These are phyloP conservation scores for Agaricales sp. DNA, from an alignment of 1,284 basidiomycete species.

Conservation along the genomic window DNA sequence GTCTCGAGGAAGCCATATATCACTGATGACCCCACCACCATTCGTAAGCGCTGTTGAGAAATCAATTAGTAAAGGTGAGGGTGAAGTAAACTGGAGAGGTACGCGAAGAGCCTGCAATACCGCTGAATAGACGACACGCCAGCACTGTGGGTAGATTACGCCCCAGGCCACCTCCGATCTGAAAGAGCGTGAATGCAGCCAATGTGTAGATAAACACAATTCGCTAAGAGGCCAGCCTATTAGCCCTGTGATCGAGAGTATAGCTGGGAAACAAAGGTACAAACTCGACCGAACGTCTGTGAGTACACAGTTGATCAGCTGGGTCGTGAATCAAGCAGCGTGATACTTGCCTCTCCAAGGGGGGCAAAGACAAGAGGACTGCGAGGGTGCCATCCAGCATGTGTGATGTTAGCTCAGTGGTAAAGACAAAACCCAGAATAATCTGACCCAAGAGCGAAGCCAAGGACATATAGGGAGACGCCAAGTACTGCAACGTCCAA, in stretches of 20 bases:
- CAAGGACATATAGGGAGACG: slow-evolving; percentile 50
- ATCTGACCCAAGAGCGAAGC: slow-evolving; percentile 30
- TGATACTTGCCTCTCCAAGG: slow-evolving; percentile 38
- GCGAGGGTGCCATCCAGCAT: slow-evolving; percentile 7
- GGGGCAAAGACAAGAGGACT: slow-evolving; percentile 56
- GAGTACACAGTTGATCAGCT: slow-evolving; percentile 1
- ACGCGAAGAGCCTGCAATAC: slow-evolving; percentile 53
- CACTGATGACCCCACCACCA: slow-evolving; percentile 48
- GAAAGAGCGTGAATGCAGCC: slow-evolving; percentile 47
- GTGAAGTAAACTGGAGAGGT: slow-evolving; percentile 12
- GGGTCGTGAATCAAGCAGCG: background rate
- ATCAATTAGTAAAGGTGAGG: slow-evolving; percentile 7
- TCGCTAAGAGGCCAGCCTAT: slow-evolving; percentile 22
- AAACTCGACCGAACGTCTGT: slow-evolving; percentile 44
- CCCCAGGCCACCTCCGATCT: slow-evolving; percentile 53
- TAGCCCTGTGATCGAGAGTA: background rate
- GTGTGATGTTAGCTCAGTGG: slow-evolving; percentile 2
- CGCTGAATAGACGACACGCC: slow-evolving; percentile 46
- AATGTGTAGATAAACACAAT: slow-evolving; percentile 47
- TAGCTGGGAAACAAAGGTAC: no score
- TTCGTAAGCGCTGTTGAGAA: slow-evolving; percentile 41
- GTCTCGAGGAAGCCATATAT: slow-evolving; percentile 49
- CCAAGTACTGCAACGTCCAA: slow-evolving; percentile 48
- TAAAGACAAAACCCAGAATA: slow-evolving; percentile 9
- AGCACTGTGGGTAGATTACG: slow-evolving; percentile 51